These are phyloP conservation scores for Pseudogymnoascus sp. DNA, from an alignment of 2,329 filamentous ascomycete genomes.

Conservation along the genomic window DNA sequence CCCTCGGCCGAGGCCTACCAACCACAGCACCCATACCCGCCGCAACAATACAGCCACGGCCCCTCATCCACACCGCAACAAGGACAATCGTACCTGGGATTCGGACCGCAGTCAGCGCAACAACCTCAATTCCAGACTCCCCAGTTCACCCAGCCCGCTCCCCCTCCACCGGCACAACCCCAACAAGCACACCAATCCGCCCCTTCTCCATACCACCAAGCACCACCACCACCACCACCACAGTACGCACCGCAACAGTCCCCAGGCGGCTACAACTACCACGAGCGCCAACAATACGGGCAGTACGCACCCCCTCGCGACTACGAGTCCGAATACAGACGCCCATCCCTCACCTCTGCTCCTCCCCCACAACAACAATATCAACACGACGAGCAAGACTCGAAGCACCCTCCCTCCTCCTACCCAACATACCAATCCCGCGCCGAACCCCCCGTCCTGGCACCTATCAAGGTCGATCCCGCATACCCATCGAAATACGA, in stretches of 20 bases:
- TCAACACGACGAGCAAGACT: neutral
- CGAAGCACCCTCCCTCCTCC: neutral
- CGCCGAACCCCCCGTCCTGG: neutral
- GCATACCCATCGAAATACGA: slow-evolving; percentile 16
- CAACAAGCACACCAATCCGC: slow-evolving; percentile 18
- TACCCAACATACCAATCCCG: neutral
- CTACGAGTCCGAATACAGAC: slow-evolving; percentile 18
- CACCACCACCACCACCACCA: neutral
- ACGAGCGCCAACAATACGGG: slow-evolving; percentile 12
- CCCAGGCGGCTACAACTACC: neutral
- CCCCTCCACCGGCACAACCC: slow-evolving; percentile 16
- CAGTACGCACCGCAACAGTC: neutral
- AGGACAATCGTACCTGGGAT: neutral
- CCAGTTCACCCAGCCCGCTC: slow-evolving; percentile 22
- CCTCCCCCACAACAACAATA: neutral
- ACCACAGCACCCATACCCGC: slow-evolving; percentile 21
- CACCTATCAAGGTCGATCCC: slow-evolving; percentile 14
- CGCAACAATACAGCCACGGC: slow-evolving; percentile 16
- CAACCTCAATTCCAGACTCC: slow-evolving; percentile 12
- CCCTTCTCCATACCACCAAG: slow-evolving; percentile 13
- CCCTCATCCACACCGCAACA: slow-evolving; percentile 22
- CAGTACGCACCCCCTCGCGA: neutral
- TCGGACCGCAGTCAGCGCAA: slow-evolving; percentile 5
- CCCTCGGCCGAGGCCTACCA: slow-evolving; percentile 39
- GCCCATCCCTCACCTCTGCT: slow-evolving; percentile 5